Base-by-base conservation (phyloP, 768 basidiomycete species). In the Boletus rex-veris region DNA sequence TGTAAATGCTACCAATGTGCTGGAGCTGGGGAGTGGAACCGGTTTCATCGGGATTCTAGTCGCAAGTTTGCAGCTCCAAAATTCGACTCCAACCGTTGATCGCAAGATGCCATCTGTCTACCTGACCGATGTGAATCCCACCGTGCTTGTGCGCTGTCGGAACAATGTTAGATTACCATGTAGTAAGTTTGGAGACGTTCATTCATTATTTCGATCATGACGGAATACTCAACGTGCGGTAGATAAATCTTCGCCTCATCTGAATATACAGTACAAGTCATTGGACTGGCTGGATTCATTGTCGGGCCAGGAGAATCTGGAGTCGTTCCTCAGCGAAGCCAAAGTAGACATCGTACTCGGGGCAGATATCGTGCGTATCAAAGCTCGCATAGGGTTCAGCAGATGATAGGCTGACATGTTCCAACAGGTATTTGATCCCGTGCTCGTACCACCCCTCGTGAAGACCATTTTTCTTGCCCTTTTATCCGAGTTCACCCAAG, bases 21-120 rank as follows among this genome's bases (percentile, higher is more conserved):
- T 92, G 10, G 90, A 92, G 65, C 75, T 92, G 1, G 90, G 90
- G 11, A 85, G 82, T 7, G 90, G 90, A 2, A 74, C 77, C 4
- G 90, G 90, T n/a, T 85, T 90, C 60, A 73, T 91, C 15, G 90
- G 88, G 5, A 79, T 81, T 37, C 67, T 90, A 7, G 65, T 82
- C 30, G 82, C 81, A 0, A 75, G 75, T 40, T 65, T 90, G 15
- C 90, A 92, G 21, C 45, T 58, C n/a, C 53, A 36, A 47, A 38
- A 46, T n/a, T 33, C 31, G n/a, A 47, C 7, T 45, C 40, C 30
- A 14, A n/a, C 48, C n/a, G 10, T 31, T 26, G 36, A 51, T 33
- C 21, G n/a, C 48, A 39, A 42, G 16, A 21, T 39, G 50, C 42
- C 66, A 42, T 55, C 64, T 6, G 41, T 86, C 9, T 77, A 76